A percentile compares a stretch with the other conserved stretches of the same genome.
Evolutionary conservation across 2,329 filamentous ascomycete species (phyloP).

Genomic region (Xylariales sp.): DNA sequence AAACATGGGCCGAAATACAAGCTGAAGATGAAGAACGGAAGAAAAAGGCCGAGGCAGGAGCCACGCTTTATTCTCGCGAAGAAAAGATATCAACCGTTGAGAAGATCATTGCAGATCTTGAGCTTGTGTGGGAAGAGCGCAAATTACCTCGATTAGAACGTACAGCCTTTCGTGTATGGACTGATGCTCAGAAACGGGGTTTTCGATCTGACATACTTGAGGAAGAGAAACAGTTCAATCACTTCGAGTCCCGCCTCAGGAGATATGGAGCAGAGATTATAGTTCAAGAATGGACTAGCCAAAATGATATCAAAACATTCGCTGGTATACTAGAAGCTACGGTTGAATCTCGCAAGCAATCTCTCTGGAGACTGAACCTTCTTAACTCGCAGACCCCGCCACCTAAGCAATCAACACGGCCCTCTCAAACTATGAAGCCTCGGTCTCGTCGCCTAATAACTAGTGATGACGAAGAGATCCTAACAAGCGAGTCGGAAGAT

Average conservation of each 20-base stretch:
- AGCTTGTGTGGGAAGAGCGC: constrained; percentile 51
- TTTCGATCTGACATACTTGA: constrained; percentile 35
- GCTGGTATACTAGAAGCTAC: constrained; percentile 59
- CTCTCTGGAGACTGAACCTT: constrained; percentile 49
- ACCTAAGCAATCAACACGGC: too few species aligned
- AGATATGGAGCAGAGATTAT: constrained; percentile 51
- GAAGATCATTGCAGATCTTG: constrained; percentile 45
- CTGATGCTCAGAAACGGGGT: constrained; percentile 40
- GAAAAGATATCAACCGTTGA: constrained; percentile 51
- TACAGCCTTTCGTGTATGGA: constrained; percentile 61
- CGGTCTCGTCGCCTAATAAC: constrained; percentile 12
- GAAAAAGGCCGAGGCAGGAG: constrained; percentile 14
- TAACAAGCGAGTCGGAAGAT: constrained; percentile 48
- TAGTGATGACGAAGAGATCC: constrained; percentile 41
- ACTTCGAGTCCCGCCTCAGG: constrained; percentile 47
- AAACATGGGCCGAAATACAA: constrained; percentile 59
- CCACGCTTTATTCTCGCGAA: constrained; percentile 32
- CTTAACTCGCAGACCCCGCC: too few species aligned
- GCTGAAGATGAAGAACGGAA: constrained; percentile 40
- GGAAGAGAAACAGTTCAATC: constrained; percentile 36
- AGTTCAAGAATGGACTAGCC: constrained; percentile 46
- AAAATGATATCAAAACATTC: constrained; percentile 47
- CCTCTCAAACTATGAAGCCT: too few species aligned
- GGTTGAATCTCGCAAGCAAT: constrained; percentile 55
- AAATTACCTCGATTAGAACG: constrained; percentile 51